Evolutionary conservation across 306 rosid genomes (phyloP), one percentile per base, ranked within the genome.

Genomic region (Dryas alaskensis): DNA sequence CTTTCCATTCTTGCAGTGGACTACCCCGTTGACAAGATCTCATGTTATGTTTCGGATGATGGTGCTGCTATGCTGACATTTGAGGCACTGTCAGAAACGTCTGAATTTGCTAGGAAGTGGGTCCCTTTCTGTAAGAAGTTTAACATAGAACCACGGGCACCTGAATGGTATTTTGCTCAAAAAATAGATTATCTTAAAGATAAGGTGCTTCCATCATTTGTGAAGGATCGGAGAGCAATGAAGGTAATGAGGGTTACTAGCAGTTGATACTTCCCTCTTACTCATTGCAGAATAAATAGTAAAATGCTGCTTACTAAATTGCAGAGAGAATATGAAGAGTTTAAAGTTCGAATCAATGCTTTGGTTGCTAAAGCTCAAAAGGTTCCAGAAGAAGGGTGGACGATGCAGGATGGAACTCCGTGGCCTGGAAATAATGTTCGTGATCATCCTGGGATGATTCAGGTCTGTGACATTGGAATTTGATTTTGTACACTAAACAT

Each of bases 251-350:
- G 46, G 9, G 61, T 67, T 63, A 53, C n/a, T 22, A 58, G 54
- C 14, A 51, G 51, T 65, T 58, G 73, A 27, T 69, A 64, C 47
- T 19, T n/a, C 48, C 5, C 25, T 16, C 9, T 75, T 13, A 61
- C 46, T 71, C 39, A 40, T 19, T 62, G 40, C 49, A 60, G 55
- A 46, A 48, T 48, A 22, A 37, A 47, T 60, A 31, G 11, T 78
- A 53, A 73, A 9, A 10, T 66, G 40, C 65, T 31, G 14, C 60
- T 53, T 31, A 60, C 76, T 53, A 47, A 69, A 9, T 2, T 76
- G 61, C 66, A 90, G 96, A 86, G 96, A 76, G 96, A 87, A 76
- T 90, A 90, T 16, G 96, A 86, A 80, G 92, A 90, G 78, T 90
- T 90, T 72, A 86, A 83, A 72, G 84, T 90, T 72, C 76, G 80